Percentiles rank a stretch among this genome's conserved stretches.
Conservation (phyloP, 2,329 filamentous ascomycete genomes). For the Aspergillus uvarum region DNA sequence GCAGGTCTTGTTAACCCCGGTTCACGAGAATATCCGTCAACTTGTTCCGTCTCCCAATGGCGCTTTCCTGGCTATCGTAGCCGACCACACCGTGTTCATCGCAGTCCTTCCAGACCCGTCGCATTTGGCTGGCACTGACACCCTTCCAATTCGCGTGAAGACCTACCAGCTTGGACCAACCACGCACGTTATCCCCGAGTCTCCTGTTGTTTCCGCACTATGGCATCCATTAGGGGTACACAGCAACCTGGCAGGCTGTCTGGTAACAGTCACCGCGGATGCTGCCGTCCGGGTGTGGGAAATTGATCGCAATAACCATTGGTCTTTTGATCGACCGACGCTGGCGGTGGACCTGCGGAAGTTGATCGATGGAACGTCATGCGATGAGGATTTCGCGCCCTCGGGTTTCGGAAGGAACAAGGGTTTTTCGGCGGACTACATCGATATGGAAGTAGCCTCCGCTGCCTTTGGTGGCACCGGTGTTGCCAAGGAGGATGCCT, state of each 20-base stretch:
- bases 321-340: slow-evolving; percentile 80
- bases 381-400: slow-evolving; percentile 80
- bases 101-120: slow-evolving; percentile 78
- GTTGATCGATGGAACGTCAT: slow-evolving; percentile 76
- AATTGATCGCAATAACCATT: slow-evolving; percentile 75
- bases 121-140: slow-evolving; percentile 69
- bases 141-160: slow-evolving; percentile 71
- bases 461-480: slow-evolving; percentile 80
- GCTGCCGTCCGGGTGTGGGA: slow-evolving; percentile 91
- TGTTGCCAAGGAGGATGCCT: slow-evolving; percentile 61
- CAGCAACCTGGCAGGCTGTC: slow-evolving; percentile 64
- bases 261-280: slow-evolving; percentile 86
- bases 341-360: slow-evolving; percentile 86
- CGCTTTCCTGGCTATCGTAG: slow-evolving; percentile 80
- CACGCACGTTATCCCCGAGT: slow-evolving; percentile 82
- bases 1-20: slow-evolving; percentile 72
- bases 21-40: slow-evolving; percentile 80
- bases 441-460: slow-evolving; percentile 92
- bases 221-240: slow-evolving; percentile 88
- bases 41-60: slow-evolving; percentile 79
- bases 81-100: slow-evolving; percentile 83
- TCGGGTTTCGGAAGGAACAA: slow-evolving; percentile 72
- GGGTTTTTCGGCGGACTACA: slow-evolving; percentile 81
- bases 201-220: slow-evolving; percentile 74
- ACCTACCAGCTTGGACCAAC: slow-evolving; percentile 91